Percentiles rank a stretch among this genome's conserved stretches.
phyloP scores from a whole-genome alignment of 148 eudicot genomes.

The Dysphania ambrosioides region DNA sequence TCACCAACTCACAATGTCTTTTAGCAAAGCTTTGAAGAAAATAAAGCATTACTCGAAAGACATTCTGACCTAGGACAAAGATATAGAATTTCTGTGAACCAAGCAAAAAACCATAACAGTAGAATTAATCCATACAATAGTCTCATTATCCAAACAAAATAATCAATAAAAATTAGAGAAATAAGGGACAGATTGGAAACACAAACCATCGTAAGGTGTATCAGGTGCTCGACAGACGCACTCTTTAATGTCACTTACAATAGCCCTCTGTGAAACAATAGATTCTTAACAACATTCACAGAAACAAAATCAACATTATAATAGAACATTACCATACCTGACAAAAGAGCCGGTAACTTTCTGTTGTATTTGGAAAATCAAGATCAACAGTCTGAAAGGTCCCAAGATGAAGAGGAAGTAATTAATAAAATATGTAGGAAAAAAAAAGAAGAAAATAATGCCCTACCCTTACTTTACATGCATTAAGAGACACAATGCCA shows the following conservation, averaged over 20 bases:
- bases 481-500: conserved; percentile 3
- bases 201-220: conserved; percentile 91
- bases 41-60: too few relatives aligned
- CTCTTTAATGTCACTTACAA: conserved; percentile 93
- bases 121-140: neutral
- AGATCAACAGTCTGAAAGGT: conserved; percentile 65
- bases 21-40: too few relatives aligned
- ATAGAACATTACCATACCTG: conserved; percentile 52
- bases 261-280: conserved; percentile 60
- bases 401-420: conserved; percentile 6
- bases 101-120: neutral
- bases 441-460: neutral
- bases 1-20: neutral
- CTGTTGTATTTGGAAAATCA: conserved; percentile 85
- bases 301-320: neutral
- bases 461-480: neutral
- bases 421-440: too few relatives aligned
- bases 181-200: neutral
- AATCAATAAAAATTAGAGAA: neutral
- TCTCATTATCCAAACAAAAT: neutral
- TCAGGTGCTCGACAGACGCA: conserved; percentile 98
- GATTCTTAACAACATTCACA: conserved; percentile 2
- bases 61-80: neutral
- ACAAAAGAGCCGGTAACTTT: conserved; percentile 81
- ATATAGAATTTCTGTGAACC: neutral